Evolutionary conservation across 495 filamentous ascomycete genomes (phyloP), one percentile per base, ranked within the genome.

Genomic region (Trichoderma gamsii): DNA sequence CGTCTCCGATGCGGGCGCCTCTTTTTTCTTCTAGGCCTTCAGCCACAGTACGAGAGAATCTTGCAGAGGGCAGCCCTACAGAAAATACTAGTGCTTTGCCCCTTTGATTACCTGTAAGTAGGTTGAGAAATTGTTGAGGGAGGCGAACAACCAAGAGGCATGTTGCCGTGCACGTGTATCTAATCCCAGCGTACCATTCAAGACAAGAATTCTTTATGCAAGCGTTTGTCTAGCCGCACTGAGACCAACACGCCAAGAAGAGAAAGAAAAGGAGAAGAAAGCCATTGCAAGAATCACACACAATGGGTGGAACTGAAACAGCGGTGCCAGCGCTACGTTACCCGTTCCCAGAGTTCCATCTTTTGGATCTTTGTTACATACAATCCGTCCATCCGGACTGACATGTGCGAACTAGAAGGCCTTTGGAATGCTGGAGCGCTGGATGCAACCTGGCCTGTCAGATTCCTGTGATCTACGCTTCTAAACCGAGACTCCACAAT

Each of bases 391-490:
- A 15, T 15, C 43, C 18, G 43, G 43, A 46, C 35, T 38, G 35
- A 46, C 43, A 18, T 46, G 43, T 18, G 12, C 18, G 12, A 18
- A 18, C 43, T n/a, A 56, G 51, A 56, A 56, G 51, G 16, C 18
- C n/a, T 56, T n/a, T 56, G 51, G 51, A 56, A 56, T 56, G 51
- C 51, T 56, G 51, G 51, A 56, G 21, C 51, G 51, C n/a, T 56
- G 51, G 51, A 23, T 21, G 51, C 51, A 56, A 56, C 21, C 21
- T 56, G 18, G 44, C 15, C n/a, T 5, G 44, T 25, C 21, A 56
- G 21, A n/a, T 25, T 21, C 0, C n/a, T 25, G 16, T 56, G 51
- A 56, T 56, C 51, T 56, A 16, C 51, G 8, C 51, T 16, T 56
- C 51, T 56, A 11, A 2, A 25, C n/a, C 8, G 51, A 56, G 16